Percentiles rank a stretch among this genome's conserved stretches.
Evolutionary conservation across 805 yeast genomes (phyloP).

Genomic region (Yarrowia bubula): DNA sequence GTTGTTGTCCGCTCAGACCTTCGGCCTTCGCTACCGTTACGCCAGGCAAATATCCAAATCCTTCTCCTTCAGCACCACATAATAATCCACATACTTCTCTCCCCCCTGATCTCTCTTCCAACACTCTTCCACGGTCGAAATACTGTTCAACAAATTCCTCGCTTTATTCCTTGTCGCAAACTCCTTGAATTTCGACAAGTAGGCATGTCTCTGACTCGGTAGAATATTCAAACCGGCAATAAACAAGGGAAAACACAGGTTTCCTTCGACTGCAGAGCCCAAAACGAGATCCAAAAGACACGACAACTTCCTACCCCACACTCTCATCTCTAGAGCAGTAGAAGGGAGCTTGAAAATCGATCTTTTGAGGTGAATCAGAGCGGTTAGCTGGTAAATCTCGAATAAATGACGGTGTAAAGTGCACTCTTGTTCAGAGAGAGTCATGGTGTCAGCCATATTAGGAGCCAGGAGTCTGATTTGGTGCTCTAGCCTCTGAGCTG

Average conservation of each 20-base stretch:
- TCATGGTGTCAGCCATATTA: constrained; percentile 47
- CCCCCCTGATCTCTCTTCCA: constrained; percentile 51
- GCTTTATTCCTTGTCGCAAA: constrained; percentile 65
- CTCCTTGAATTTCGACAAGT: constrained; percentile 49
- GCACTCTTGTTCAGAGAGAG: constrained; percentile 48
- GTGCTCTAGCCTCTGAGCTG: constrained; percentile 45
- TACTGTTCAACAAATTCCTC: constrained; percentile 54
- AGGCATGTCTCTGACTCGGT: constrained; percentile 30
- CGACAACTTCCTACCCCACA: constrained; percentile 52
- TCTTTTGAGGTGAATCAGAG: constrained; percentile 65
- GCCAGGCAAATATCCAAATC: constrained; percentile 67
- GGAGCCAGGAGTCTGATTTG: constrained; percentile 55
- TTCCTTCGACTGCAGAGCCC: constrained; percentile 67
- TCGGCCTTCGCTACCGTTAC: not conserved
- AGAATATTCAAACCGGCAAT: constrained; percentile 70
- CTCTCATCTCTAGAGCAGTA: constrained; percentile 60
- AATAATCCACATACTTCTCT: constrained; percentile 68
- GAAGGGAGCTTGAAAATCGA: constrained; percentile 61
- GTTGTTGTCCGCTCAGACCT: not conserved
- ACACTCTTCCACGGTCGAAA: constrained; percentile 43
- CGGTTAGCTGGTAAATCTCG: constrained; percentile 67
- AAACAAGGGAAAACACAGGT: constrained; percentile 72
- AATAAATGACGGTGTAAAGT: constrained; percentile 68
- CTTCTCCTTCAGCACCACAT: constrained; percentile 56
- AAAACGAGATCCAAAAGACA: constrained; percentile 59